Conservation (phyloP, 495 filamentous ascomycete species). For the Physcia stellaris region DNA sequence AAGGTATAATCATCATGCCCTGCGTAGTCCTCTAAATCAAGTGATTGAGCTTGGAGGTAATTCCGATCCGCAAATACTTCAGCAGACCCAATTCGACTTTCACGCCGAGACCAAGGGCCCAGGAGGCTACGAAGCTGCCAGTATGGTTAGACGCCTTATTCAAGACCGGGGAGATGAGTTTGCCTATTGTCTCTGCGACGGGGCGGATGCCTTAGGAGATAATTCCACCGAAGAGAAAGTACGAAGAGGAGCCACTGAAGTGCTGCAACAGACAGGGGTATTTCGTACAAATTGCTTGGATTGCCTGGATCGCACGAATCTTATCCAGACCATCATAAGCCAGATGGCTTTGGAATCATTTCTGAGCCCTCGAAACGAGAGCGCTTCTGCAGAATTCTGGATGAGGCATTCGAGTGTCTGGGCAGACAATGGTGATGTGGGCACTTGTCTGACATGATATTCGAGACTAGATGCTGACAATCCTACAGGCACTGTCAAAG, state of each 20-base stretch:
- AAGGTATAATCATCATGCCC: conserved; percentile 64
- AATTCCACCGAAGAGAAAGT: conserved; percentile 16
- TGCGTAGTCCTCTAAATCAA: conserved; percentile 49
- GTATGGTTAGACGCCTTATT: conserved; percentile 59
- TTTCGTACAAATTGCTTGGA: conserved; percentile 96
- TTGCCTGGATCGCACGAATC: conserved; percentile 89
- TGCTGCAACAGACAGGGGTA: conserved; percentile 83
- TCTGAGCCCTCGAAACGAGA: conserved; percentile 50
- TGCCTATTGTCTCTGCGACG: conserved; percentile 77
- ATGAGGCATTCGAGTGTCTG: conserved; percentile 80
- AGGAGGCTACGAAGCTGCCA: conserved; percentile 76
- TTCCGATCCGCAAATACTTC: conserved; percentile 56
- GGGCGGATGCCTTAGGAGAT: conserved; percentile 32
- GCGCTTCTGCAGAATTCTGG: conserved; percentile 66
- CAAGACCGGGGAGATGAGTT: conserved; percentile 68
- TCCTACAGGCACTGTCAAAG: conserved; percentile 54
- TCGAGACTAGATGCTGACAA: conserved; percentile 1
- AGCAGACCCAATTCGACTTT: conserved; percentile 82
- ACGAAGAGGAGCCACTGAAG: conserved; percentile 43
- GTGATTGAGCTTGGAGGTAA: conserved; percentile 23
- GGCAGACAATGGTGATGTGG: conserved; percentile 92
- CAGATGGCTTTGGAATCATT: conserved; percentile 80
- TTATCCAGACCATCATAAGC: conserved; percentile 90
- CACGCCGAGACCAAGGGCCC: conserved; percentile 86
- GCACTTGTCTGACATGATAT: too few relatives aligned